These are phyloP conservation scores for Penicillium riverlandense DNA, from an alignment of 495 filamentous ascomycete species.

Conservation along the genomic window DNA sequence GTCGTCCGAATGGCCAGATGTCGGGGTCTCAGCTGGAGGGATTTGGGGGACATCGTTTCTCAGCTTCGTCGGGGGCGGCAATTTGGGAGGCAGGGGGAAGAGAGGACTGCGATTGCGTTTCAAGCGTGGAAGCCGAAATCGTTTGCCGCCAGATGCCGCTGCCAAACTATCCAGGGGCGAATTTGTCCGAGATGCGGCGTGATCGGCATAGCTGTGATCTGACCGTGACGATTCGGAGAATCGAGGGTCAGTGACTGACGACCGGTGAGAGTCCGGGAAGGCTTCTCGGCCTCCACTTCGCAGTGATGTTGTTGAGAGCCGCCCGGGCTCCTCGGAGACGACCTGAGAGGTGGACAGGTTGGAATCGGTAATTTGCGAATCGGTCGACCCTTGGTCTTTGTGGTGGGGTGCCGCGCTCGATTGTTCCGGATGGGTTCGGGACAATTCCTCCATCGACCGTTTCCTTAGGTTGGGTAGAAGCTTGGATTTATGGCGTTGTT, in stretches of 20 bases:
- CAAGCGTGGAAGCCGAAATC: constrained; percentile 75
- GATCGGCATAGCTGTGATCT: constrained; percentile 77
- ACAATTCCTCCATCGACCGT: constrained; percentile 26
- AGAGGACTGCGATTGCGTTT: constrained; percentile 77
- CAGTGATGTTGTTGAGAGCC: constrained; percentile 44
- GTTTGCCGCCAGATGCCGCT: constrained; percentile 51
- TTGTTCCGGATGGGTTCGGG: constrained; percentile 10
- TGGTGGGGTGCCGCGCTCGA: constrained; percentile 12
- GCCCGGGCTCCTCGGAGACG: constrained; percentile 63
- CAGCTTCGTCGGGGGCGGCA: constrained; percentile 20
- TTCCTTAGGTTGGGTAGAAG: constrained; percentile 26
- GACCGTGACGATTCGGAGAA: constrained; percentile 90
- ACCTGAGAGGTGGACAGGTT: constrained; percentile 40
- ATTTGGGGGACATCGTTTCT: constrained; percentile 18
- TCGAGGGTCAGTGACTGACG: constrained; percentile 61
- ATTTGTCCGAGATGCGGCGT: constrained; percentile 39
- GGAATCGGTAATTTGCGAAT: constrained; percentile 30
- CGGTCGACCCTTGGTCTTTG: constrained; percentile 22
- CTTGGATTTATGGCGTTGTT: constrained; percentile 39
- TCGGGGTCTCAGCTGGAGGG: constrained; percentile 15
- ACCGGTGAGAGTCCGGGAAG: constrained; percentile 58
- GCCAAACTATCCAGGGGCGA: constrained; percentile 20
- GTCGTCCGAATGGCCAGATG: constrained; percentile 18
- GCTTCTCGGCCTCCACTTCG: constrained; percentile 51
- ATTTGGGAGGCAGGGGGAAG: constrained; percentile 78